Conservation (phyloP, 306 rosid genomes). For the Coriaria nepalensis region DNA sequence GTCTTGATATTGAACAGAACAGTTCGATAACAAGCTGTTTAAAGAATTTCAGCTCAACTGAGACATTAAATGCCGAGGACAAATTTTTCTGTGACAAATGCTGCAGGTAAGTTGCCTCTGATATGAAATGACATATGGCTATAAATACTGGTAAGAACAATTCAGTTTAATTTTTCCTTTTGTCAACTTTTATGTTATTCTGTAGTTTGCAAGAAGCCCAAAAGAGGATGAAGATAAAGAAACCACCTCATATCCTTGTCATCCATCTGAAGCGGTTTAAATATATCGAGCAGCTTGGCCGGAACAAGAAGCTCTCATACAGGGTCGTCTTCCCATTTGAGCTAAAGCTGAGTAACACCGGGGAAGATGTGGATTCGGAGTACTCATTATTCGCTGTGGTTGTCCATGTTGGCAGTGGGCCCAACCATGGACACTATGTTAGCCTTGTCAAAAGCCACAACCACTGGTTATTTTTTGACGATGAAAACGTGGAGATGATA, state of each 20-base stretch:
- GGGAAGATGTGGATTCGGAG: slow-evolving; percentile 76
- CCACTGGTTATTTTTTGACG: slow-evolving; percentile 98
- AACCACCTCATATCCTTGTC: slow-evolving; percentile 87
- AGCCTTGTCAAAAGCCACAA: slow-evolving; percentile 99
- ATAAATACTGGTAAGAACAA: no score
- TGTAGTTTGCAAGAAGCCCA: slow-evolving; percentile 98
- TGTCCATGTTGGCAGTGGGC: slow-evolving; percentile 95
- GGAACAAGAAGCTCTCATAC: slow-evolving; percentile 87
- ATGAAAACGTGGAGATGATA: slow-evolving; percentile 95
- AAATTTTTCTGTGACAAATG: slow-evolving; percentile 98
- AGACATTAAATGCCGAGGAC: slow-evolving; percentile 95
- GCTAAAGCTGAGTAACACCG: slow-evolving; percentile 88
- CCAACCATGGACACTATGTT: slow-evolving; percentile 97
- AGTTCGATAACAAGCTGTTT: slow-evolving; percentile 97
- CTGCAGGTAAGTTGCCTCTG: slow-evolving; percentile 62
- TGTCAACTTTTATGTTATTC: slow-evolving; percentile 23
- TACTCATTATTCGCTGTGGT: slow-evolving; percentile 94
- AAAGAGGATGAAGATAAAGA: slow-evolving; percentile 98
- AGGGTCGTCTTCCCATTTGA: slow-evolving; percentile 93
- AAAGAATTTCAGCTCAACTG: slow-evolving; percentile 98
- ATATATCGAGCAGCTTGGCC: slow-evolving; percentile 94
- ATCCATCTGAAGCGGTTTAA: slow-evolving; percentile 97
- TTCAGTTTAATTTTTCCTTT: no score
- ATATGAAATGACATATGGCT: no score
- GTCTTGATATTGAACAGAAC: slow-evolving; percentile 98